Base-by-base conservation (phyloP, 768 basidiomycete genomes). In the Suillus paluster region DNA sequence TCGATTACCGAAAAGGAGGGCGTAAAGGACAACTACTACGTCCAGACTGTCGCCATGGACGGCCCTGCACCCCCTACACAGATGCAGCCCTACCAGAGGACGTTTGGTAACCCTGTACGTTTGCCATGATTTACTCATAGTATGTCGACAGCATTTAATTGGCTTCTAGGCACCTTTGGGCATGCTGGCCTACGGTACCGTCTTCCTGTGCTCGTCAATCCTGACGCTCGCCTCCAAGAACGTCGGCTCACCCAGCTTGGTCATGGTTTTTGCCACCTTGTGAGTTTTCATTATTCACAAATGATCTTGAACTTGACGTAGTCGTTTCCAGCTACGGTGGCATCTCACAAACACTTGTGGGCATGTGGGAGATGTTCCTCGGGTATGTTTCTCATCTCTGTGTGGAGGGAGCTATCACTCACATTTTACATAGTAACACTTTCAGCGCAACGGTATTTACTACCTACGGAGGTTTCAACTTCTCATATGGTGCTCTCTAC, bases 311-410 rank as follows among this genome's bases (percentile, higher is more conserved):
- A 27, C 25, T 14, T 50, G 39, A 38, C 4, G 50, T 64, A 23
- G 66, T 39, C 21, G 39, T 10, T 36, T 59, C 50, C 38, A 72
- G 73, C 62, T 72, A 74, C 36, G 72, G 72, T 10, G 71, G 73
- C 46, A 74, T 74, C 53, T 67, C 70, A 19, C 72, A 72, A 54
- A 70, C 71, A 4, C 60, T 72, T 10, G 71, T 72, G 9, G 71
- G 72, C 44, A 70, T 74, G 71, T 74, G 73, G 71, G 71, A 74
- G 33, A 70, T 72, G 64, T 72, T 68, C 64, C 70, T 74, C 33
- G 71, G 71, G 71, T 67, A 57, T 56, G 72, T 53, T n/a, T 21
- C 49, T 45, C 25, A 57, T 44, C 15, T 48, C 53, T 23, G 30
- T 17, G 8, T 14, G 27, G 54, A 25, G 8, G 36, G 17, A 58